Conservation (phyloP, 306 rosid genomes). For the Quercus dentata region DNA sequence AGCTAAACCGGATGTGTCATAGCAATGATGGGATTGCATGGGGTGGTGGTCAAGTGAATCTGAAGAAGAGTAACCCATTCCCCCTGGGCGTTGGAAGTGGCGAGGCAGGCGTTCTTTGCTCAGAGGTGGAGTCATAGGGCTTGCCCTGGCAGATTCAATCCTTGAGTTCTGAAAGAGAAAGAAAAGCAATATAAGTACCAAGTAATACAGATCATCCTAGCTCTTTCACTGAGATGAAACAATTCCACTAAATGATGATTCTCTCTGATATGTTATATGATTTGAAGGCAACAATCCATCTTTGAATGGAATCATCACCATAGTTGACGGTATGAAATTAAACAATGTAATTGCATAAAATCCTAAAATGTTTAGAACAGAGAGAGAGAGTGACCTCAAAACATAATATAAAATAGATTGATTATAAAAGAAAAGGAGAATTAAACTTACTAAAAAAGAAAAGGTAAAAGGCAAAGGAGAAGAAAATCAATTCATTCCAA, state of each 20-base stretch:
- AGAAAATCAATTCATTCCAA: not conserved
- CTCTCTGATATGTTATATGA: not conserved
- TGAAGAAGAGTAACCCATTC: slow-evolving; percentile 82
- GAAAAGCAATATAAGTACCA: not conserved
- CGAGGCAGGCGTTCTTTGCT: slow-evolving; percentile 62
- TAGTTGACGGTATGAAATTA: not conserved
- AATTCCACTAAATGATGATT: not conserved
- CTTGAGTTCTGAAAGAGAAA: slow-evolving; percentile 60
- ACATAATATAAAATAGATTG: not conserved
- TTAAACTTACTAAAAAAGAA: too few relatives aligned
- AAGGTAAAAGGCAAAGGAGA: not conserved
- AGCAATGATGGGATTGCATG: slow-evolving; percentile 49
- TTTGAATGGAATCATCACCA: not conserved
- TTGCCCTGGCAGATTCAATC: slow-evolving; percentile 74
- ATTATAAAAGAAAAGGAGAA: not conserved
- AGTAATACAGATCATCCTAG: not conserved
- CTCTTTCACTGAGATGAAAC: slow-evolving; percentile 1
- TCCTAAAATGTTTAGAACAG: not conserved
- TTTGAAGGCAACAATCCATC: slow-evolving; percentile 2
- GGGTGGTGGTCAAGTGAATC: slow-evolving; percentile 73
- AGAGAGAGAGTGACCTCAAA: not conserved
- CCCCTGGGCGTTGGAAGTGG: slow-evolving; percentile 47
- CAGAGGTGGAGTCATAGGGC: slow-evolving; percentile 87
- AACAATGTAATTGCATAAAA: not conserved
- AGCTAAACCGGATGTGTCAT: slow-evolving; percentile 54